Conservation (phyloP, 352 stramenopile species). For the Phytophthora nicotianae region DNA sequence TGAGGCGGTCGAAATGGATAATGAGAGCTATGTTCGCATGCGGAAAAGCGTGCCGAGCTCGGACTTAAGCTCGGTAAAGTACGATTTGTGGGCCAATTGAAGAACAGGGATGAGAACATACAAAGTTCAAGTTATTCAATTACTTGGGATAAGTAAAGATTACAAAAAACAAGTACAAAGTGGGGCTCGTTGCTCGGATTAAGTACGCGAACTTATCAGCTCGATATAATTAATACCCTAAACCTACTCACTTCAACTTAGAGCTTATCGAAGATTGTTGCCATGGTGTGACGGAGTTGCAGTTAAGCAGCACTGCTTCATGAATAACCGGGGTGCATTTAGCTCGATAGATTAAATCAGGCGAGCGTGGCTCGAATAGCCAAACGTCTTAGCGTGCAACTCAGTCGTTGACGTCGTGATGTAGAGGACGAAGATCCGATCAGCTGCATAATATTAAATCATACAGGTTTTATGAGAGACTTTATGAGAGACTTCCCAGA, state of each 20-base stretch:
- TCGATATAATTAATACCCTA: slow-evolving; percentile 14
- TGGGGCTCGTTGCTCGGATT: neutral
- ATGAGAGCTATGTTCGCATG: slow-evolving; percentile 21
- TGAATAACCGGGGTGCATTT: neutral
- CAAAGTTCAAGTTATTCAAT: slow-evolving; percentile 2
- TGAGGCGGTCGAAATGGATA: slow-evolving; percentile 25
- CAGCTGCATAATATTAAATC: slow-evolving; percentile 10
- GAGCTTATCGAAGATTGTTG: slow-evolving; percentile 4
- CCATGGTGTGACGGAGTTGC: neutral
- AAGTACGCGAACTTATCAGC: slow-evolving; percentile 14
- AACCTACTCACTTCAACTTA: slow-evolving; percentile 23
- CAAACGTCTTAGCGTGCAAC: neutral
- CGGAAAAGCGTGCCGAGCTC: neutral
- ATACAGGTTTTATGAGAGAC: slow-evolving; percentile 29
- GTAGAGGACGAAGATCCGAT: neutral
- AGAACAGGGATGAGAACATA: neutral
- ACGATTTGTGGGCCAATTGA: slow-evolving; percentile 7
- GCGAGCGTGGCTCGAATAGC: neutral
- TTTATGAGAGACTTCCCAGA: slow-evolving; percentile 34
- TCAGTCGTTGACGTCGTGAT: neutral
- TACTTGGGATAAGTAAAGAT: neutral
- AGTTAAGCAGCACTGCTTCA: neutral
- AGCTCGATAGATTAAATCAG: neutral
- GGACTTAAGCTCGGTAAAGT: slow-evolving; percentile 11
- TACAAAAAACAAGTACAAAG: neutral